phyloP scores from a whole-genome alignment of 2,329 filamentous ascomycete genomes.

The Arthrinium puccinioides region DNA sequence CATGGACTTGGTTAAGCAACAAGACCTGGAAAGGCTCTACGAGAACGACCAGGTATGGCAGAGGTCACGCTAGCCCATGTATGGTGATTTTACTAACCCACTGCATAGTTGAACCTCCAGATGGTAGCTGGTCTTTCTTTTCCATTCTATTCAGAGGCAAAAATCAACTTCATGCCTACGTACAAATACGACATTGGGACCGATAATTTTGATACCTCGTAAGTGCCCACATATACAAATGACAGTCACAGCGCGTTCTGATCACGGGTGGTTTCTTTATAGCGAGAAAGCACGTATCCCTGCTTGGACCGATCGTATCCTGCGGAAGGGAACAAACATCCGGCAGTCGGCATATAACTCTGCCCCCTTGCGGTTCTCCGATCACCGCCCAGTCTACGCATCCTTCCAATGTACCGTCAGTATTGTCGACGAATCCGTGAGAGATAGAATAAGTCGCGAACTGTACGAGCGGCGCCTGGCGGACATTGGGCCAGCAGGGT shows the following conservation, averaged over 20 bases:
- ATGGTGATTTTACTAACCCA: slow-evolving; percentile 8
- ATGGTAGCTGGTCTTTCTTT: slow-evolving; percentile 92
- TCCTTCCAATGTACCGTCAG: slow-evolving; percentile 79
- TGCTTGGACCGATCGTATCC: slow-evolving; percentile 92
- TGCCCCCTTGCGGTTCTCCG: slow-evolving; percentile 80
- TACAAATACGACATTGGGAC: slow-evolving; percentile 92
- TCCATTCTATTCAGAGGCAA: slow-evolving; percentile 83
- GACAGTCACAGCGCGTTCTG: background rate
- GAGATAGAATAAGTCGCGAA: slow-evolving; percentile 64
- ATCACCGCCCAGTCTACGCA: slow-evolving; percentile 92
- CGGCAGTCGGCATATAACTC: slow-evolving; percentile 77
- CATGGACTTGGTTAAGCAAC: slow-evolving; percentile 62
- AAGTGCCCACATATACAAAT: slow-evolving; percentile 32
- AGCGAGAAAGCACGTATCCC: slow-evolving; percentile 91
- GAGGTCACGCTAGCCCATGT: no score
- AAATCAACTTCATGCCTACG: slow-evolving; percentile 83
- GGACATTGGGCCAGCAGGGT: slow-evolving; percentile 57
- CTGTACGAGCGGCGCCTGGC: slow-evolving; percentile 65
- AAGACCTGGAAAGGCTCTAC: slow-evolving; percentile 72
- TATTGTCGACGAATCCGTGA: slow-evolving; percentile 67
- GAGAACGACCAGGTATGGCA: slow-evolving; percentile 74
- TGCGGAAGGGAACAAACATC: slow-evolving; percentile 78
- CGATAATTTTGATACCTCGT: slow-evolving; percentile 88
- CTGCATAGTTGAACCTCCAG: slow-evolving; percentile 71
- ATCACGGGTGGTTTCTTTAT: background rate